Evolutionary conservation across 2,329 filamentous ascomycete species (phyloP).

Genomic region (Fusarium veterinarium): DNA sequence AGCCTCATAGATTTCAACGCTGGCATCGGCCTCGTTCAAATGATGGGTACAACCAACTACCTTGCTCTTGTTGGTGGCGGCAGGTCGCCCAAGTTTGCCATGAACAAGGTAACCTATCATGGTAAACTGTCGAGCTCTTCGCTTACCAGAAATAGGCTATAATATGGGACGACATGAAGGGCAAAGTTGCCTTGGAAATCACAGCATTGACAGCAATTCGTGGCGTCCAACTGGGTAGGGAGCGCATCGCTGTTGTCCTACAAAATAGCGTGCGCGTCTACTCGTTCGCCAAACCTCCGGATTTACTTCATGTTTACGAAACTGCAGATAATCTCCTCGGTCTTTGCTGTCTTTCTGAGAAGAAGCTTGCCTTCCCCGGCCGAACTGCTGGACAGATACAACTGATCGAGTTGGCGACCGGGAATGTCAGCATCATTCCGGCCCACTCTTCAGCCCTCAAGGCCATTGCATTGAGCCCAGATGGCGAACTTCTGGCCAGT

Average conservation of each 20-base stretch:
- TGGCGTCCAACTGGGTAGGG: constrained; percentile 80
- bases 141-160: constrained; percentile 66
- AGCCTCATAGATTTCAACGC: constrained; percentile 76
- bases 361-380: constrained; percentile 86
- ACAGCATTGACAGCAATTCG: constrained; percentile 84
- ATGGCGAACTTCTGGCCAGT: constrained; percentile 86
- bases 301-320: constrained; percentile 80
- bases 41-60: constrained; percentile 89
- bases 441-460: constrained; percentile 85
- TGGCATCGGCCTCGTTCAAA: constrained; percentile 83
- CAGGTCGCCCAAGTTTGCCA: constrained; percentile 83
- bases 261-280: constrained; percentile 86
- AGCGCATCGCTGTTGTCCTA: constrained; percentile 82
- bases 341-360: constrained; percentile 80
- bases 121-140: not conserved
- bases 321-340: constrained; percentile 88
- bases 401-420: constrained; percentile 79
- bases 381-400: constrained; percentile 89
- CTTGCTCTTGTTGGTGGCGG: constrained; percentile 91
- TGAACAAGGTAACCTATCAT: constrained; percentile 74
- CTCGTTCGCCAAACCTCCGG: constrained; percentile 77
- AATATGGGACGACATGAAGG: constrained; percentile 90
- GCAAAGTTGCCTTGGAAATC: constrained; percentile 78
- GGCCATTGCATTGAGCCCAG: constrained; percentile 81
- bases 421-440: constrained; percentile 91